Evolutionary conservation across 352 stramenopile species (phyloP).

Genomic region (Blastocystis hominis): DNA sequence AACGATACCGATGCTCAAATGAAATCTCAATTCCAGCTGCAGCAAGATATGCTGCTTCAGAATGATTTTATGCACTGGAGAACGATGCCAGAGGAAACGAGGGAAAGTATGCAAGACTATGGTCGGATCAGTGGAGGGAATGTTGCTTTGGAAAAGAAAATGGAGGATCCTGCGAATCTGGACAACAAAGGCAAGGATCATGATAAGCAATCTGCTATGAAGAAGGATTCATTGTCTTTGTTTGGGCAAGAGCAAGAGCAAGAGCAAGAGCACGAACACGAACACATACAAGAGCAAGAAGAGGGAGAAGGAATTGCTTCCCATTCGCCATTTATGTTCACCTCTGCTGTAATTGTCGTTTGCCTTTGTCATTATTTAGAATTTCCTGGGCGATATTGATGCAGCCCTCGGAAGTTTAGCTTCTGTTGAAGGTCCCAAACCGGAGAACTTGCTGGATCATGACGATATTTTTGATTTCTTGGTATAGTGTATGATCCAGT

Average conservation of each 20-base stretch:
- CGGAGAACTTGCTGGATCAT: neutral
- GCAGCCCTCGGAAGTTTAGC: neutral
- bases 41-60: conserved; percentile 16
- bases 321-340: neutral
- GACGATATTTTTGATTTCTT: neutral
- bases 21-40: conserved; percentile 2
- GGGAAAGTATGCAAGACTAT: neutral
- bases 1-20: neutral
- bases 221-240: too few relatives aligned
- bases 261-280: too few relatives aligned
- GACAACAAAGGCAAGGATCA: too few relatives aligned
- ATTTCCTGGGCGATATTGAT: neutral
- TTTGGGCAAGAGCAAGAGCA: too few relatives aligned
- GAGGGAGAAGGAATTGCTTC: too few relatives aligned
- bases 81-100: neutral
- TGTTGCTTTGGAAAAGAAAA: too few relatives aligned
- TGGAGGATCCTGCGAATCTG: too few relatives aligned
- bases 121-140: too few relatives aligned
- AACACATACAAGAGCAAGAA: too few relatives aligned
- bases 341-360: neutral
- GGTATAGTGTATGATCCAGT: neutral
- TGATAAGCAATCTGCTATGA: too few relatives aligned
- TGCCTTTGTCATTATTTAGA: neutral
- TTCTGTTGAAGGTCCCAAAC: neutral
- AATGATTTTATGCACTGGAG: conserved; percentile 1